Evolutionary conservation across 805 yeast genomes (phyloP).

Genomic region (Ogataea degrootiae): DNA sequence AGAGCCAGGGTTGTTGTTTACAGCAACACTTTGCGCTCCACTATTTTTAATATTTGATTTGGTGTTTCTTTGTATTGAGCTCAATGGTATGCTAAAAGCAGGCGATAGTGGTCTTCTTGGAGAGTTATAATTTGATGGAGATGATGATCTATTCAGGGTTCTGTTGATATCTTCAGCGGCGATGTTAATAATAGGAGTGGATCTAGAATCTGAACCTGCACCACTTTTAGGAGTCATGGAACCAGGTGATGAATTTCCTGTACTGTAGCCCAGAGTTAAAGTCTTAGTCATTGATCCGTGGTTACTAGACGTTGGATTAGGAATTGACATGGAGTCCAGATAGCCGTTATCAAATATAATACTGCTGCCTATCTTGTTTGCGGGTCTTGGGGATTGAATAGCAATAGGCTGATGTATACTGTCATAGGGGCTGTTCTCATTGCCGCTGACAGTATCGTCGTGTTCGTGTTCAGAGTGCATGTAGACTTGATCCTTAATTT

Average conservation of each 20-base stretch:
- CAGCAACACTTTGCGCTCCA: too few relatives aligned
- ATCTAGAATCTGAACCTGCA: conserved; percentile 13
- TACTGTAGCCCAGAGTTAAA: conserved; percentile 2
- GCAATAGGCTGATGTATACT: conserved; percentile 7
- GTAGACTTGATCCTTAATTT: conserved; percentile 37
- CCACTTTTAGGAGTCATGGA: conserved; percentile 20
- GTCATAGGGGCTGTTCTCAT: neutral
- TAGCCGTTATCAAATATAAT: conserved; percentile 21
- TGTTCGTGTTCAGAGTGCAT: conserved; percentile 19
- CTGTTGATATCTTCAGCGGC: conserved; percentile 14
- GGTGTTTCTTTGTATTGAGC: conserved; percentile 56
- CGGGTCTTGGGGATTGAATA: conserved; percentile 19
- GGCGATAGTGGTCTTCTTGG: conserved; percentile 60
- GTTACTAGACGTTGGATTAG: neutral
- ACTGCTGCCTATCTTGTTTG: conserved; percentile 5
- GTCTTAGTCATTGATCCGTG: conserved; percentile 3
- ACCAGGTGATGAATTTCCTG: conserved; percentile 18
- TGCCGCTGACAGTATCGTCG: conserved; percentile 3
- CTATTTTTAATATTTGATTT: conserved; percentile 14
- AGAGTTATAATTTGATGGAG: conserved; percentile 31
- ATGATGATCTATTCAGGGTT: conserved; percentile 7
- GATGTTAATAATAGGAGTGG: conserved; percentile 26
- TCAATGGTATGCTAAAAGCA: conserved; percentile 47
- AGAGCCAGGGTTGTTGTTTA: conserved; percentile 11
- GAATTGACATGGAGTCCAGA: conserved; percentile 11